Percentiles rank a stretch among this genome's conserved stretches.
Conservation (phyloP, 2,329 filamentous ascomycete genomes). For the Pseudogymnoascus sp. region DNA sequence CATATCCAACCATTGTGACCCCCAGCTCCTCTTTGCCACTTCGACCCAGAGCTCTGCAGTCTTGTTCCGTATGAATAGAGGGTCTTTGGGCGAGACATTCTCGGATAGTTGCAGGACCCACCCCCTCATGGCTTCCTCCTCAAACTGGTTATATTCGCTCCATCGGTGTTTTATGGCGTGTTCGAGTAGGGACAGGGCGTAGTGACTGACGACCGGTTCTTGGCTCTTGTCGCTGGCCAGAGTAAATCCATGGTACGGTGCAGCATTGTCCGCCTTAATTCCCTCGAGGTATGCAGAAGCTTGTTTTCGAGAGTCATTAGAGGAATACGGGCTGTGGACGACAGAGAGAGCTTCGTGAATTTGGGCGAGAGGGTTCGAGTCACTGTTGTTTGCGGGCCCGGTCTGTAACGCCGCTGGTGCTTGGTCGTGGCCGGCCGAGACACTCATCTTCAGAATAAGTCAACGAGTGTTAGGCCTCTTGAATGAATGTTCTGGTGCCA, state of each 20-base stretch:
- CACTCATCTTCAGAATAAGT: slow-evolving; percentile 1
- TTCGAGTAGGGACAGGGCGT: slow-evolving; percentile 85
- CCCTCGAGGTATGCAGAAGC: slow-evolving; percentile 81
- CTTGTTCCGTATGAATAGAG: slow-evolving; percentile 83
- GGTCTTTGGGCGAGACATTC: slow-evolving; percentile 62
- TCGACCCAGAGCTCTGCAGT: slow-evolving; percentile 92
- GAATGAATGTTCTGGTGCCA: background rate
- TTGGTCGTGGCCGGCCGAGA: slow-evolving; percentile 9
- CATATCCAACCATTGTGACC: slow-evolving; percentile 90
- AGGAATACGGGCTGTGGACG: slow-evolving; percentile 74
- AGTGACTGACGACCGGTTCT: slow-evolving; percentile 79
- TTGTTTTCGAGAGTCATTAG: slow-evolving; percentile 72
- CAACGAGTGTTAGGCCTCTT: slow-evolving; percentile 7
- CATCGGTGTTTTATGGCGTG: slow-evolving; percentile 82
- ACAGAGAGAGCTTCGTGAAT: slow-evolving; percentile 82
- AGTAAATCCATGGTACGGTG: slow-evolving; percentile 75
- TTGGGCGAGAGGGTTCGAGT: slow-evolving; percentile 46
- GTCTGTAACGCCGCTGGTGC: background rate
- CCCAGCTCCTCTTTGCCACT: slow-evolving; percentile 88
- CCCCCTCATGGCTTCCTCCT: slow-evolving; percentile 59
- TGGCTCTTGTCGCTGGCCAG: slow-evolving; percentile 71
- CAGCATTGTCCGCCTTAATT: slow-evolving; percentile 70
- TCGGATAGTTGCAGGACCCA: slow-evolving; percentile 77
- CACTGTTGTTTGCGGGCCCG: slow-evolving; percentile 32
- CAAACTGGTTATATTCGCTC: slow-evolving; percentile 61